Percentiles rank a stretch among this genome's conserved stretches.
Evolutionary conservation across 345 rosid genomes (phyloP).

Genomic region (Populus pruinosa): DNA sequence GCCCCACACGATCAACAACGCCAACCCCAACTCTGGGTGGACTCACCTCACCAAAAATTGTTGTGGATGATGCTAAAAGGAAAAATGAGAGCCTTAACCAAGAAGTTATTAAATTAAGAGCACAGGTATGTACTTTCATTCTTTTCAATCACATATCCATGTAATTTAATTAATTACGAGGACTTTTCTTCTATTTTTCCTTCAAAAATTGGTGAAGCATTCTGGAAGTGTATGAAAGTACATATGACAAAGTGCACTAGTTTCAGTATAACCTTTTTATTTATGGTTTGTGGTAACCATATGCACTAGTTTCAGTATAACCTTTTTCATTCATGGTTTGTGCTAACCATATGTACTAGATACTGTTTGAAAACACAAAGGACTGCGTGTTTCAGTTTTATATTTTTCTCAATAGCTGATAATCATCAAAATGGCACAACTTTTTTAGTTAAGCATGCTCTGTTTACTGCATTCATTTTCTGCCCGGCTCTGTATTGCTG

Average conservation of each 20-base stretch:
- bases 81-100: constrained; percentile 74
- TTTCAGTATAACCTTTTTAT: background rate
- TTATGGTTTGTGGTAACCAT: background rate
- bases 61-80: constrained; percentile 71
- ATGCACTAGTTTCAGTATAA: background rate
- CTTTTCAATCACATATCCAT: background rate
- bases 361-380: background rate
- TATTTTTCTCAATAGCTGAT: background rate
- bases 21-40: constrained; percentile 95
- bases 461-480: background rate
- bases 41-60: constrained; percentile 72
- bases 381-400: background rate
- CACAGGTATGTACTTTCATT: constrained; percentile 53
- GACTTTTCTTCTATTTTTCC: background rate
- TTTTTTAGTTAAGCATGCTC: background rate
- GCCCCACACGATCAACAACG: constrained; percentile 97
- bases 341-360: background rate
- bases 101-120: constrained; percentile 82
- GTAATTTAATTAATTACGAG: background rate
- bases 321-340: background rate
- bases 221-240: background rate
- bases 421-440: background rate
- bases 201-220: background rate
- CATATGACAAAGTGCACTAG: background rate
- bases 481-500: background rate